Evolutionary conservation across 2,329 filamentous ascomycete genomes (phyloP), one percentile per base, ranked within the genome.

Genomic region (Xenoacremonium recifei): DNA sequence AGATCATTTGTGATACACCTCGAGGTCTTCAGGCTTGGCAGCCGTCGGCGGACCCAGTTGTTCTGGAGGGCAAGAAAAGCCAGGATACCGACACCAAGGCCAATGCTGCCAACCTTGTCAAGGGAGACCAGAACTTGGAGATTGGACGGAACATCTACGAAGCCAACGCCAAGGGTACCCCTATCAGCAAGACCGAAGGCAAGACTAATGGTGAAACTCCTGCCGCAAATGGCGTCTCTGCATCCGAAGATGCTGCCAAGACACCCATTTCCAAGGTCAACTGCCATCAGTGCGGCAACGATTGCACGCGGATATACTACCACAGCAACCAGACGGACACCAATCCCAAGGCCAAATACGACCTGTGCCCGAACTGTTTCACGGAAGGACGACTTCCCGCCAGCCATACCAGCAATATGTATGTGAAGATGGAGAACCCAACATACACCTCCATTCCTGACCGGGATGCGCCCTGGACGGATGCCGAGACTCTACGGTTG

Each of bases 131-230:
- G 46, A 96, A 95, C 61, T 78, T 96, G n/a, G 87, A 96, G 61
- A 84, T 97, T 46, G 85, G 90, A 49, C 88, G 93, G 49, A 97
- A 96, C 65, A 90, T 97, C 44, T 99, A 96, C 69, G 92, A 99
- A 59, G 82, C 89, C 45, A 90, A 87, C 62, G 87, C 91, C 54
- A 92, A 95, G 68, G 87, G 69, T 35, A 68, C 72, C 5, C 73
- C 95, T 59, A 74, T 95, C 35, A 85, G 79, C 33, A 85, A 87
- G 54, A 66, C 76, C 1, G 84, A 87, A 37, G 75, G 75, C 49
- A 89, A 89, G 63, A 77, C 85, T 9, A 92, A 92, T 55, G 87
- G 89, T 37, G 89, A 96, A 49, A 74, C 75, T 9, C 72, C 77
- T 3, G 66, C 76, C 10, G 76, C 83, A 0, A 91, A 92, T 50